Evolutionary conservation across 441 rosid species (phyloP), one percentile per base, ranked within the genome.

Genomic region (Pelargonium cotyledonis): DNA sequence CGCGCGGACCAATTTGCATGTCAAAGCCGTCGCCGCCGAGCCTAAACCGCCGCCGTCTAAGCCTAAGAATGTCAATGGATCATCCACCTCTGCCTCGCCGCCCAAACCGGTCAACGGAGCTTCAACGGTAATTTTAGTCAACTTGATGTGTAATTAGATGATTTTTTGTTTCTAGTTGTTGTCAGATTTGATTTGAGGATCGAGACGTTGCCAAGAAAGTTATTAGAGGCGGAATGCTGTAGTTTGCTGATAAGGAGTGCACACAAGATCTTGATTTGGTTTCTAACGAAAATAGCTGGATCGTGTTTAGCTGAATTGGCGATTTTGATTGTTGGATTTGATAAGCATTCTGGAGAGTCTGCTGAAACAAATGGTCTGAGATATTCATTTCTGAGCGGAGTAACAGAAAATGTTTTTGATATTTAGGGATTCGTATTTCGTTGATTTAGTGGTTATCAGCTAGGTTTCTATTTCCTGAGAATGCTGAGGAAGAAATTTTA

Each of bases 21-120:
- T 89, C 43, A 75, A 75, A 46, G 94, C 96, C 41, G 84, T 90
- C 61, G 89, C 96, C 11, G 76, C 95, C 49, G 94, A 90, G 18
- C 88, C 96, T 11, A 89, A 87, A 76, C 89, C 81, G 0, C 58
- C 79, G 12, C 18, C 74, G 16, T 58, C 78, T 5, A 57, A 53
- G 21, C 68, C 84, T 41, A 81, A 71, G 23, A 66, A 73, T 58
- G 80, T 64, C 68, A 77, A 66, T 43, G 82, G 82, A 49, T 71
- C 79, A 41, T 19, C 63, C 63, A 0, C 63, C 63, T 58, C 63
- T 26, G 62, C 62, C 5, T 57, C 21, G 62, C 62, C 62, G 26
- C 62, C 81, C 64, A 78, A 63, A 69, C 73, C 73, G 44, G 79
- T 82, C 73, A 88, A 82, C 70, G 94, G 91, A 73, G 80, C 70